Conservation (phyloP, 345 rosid genomes). For the Aegle marmelos region DNA sequence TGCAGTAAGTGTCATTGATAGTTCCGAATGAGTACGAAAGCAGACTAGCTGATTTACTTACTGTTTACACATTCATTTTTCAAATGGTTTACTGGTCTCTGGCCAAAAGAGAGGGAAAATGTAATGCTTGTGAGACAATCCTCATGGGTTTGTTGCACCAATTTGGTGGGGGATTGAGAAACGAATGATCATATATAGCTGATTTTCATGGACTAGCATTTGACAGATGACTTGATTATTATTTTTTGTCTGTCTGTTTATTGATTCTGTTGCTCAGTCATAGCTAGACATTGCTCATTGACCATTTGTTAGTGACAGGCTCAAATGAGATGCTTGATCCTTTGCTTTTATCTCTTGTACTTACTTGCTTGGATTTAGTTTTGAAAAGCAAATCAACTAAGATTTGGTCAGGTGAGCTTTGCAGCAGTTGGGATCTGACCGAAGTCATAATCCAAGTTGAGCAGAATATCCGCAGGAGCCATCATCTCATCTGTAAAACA, state of each 20-base stretch:
- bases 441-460: conserved; percentile 10
- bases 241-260: no score
- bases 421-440: no score
- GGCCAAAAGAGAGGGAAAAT: neutral
- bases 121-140: neutral
- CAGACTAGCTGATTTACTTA: neutral
- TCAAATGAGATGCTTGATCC: no score
- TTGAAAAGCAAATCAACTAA: no score
- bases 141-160: neutral
- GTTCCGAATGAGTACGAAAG: neutral
- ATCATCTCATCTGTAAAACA: neutral
- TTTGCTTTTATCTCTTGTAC: no score
- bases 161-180: neutral
- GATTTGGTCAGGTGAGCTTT: no score
- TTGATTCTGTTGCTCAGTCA: no score
- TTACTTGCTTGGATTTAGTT: no score
- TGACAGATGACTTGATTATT: no score
- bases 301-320: no score
- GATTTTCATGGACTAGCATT: no score
- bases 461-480: neutral
- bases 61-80: neutral
- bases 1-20: neutral
- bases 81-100: neutral
- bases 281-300: no score
- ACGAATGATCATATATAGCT: neutral